Evolutionary conservation across 208 protist genomes (phyloP).

Genomic region (Endotrypanum monterogeii): DNA sequence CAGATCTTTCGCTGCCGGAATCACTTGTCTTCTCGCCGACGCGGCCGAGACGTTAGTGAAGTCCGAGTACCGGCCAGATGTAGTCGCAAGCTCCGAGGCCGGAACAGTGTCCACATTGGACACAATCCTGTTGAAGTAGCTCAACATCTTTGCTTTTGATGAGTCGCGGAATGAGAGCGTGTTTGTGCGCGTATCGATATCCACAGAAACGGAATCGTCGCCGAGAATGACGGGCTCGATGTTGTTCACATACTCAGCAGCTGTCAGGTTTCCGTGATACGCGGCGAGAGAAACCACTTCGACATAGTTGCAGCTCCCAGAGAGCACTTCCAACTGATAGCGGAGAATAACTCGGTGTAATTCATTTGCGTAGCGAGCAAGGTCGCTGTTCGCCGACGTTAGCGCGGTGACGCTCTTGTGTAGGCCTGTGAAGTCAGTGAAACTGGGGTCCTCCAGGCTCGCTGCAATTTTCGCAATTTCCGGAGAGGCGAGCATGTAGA

Average conservation of each 20-base stretch:
- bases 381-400: conserved; percentile 21
- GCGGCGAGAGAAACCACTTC: conserved; percentile 47
- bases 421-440: conserved; percentile 30
- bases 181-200: conserved; percentile 71
- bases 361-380: conserved; percentile 30
- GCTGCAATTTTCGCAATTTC: conserved; percentile 23
- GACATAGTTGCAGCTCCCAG: conserved; percentile 45
- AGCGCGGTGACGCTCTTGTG: conserved; percentile 32
- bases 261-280: conserved; percentile 38
- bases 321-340: conserved; percentile 56
- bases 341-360: conserved; percentile 53
- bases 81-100: conserved; percentile 25
- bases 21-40: conserved; percentile 13
- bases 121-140: conserved; percentile 48
- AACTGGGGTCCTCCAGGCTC: conserved; percentile 26
- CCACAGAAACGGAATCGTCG: conserved; percentile 55
- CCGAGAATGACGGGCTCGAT: conserved; percentile 70
- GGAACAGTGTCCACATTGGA: conserved; percentile 25
- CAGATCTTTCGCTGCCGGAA: conserved; percentile 41
- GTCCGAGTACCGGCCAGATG: conserved; percentile 22
- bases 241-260: conserved; percentile 57
- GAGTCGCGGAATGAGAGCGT: conserved; percentile 68
- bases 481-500: conserved; percentile 13
- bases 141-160: conserved; percentile 60
- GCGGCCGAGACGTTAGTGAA: conserved; percentile 24